Evolutionary conservation across 2,329 filamentous ascomycete genomes (phyloP).

Genomic region (Microcyclospora tardicrescens): DNA sequence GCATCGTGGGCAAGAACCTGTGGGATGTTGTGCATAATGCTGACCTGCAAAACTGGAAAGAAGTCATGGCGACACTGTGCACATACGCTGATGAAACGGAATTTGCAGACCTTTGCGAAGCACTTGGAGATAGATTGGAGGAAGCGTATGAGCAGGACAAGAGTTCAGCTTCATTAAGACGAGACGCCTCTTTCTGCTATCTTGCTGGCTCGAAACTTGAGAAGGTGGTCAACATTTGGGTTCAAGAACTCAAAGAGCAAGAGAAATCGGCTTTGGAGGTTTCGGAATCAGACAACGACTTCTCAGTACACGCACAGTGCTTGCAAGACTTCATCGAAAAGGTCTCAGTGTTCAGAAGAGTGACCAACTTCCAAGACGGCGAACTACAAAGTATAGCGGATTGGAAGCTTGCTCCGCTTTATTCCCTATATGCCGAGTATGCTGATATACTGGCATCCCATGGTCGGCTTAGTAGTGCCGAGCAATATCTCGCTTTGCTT

Average conservation of each 20-base stretch:
- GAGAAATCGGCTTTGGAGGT: constrained; percentile 59
- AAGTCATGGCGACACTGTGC: constrained; percentile 89
- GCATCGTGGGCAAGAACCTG: constrained; percentile 88
- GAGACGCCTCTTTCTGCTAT: constrained; percentile 94
- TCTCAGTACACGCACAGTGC: constrained; percentile 79
- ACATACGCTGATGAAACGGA: constrained; percentile 86
- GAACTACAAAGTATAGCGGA: constrained; percentile 59
- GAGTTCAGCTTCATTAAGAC: constrained; percentile 44
- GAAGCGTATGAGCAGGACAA: constrained; percentile 46
- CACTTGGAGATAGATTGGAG: constrained; percentile 77
- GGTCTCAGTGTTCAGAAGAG: constrained; percentile 89
- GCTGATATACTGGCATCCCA: constrained; percentile 88
- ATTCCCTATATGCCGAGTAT: constrained; percentile 94
- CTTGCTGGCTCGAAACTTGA: constrained; percentile 91
- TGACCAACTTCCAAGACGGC: constrained; percentile 76
- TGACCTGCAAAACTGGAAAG: constrained; percentile 86
- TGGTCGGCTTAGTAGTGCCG: constrained; percentile 72
- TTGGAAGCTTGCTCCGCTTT: constrained; percentile 81
- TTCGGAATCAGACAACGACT: constrained; percentile 55
- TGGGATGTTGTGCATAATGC: constrained; percentile 98
- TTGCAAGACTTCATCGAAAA: constrained; percentile 96
- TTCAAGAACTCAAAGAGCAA: constrained; percentile 72
- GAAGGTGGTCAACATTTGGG: constrained; percentile 93
- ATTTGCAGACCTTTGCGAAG: constrained; percentile 90
- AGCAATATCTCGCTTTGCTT: constrained; percentile 82